Conservation (phyloP, 2,329 filamentous ascomycete genomes). For the Stenocarpella maydis region DNA sequence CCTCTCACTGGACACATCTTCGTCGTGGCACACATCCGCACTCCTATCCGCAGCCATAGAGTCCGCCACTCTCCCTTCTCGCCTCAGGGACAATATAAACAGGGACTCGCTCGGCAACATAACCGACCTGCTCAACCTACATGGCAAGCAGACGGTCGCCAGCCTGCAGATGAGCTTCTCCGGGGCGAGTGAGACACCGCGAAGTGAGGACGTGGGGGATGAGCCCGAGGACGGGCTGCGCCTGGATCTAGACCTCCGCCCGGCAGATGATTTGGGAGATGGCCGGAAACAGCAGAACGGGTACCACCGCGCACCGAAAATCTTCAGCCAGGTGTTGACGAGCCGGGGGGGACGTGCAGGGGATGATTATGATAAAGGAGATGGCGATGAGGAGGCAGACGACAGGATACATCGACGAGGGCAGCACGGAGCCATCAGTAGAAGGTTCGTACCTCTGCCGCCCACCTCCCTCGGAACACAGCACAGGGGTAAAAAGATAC, state of each 20-base stretch:
- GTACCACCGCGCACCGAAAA: slow-evolving; percentile 38
- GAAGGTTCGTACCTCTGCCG: slow-evolving; percentile 27
- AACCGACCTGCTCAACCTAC: slow-evolving; percentile 73
- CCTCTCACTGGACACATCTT: slow-evolving; percentile 67
- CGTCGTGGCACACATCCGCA: slow-evolving; percentile 82
- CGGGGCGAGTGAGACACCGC: slow-evolving; percentile 43
- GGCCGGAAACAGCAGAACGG: slow-evolving; percentile 36
- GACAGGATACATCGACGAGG: slow-evolving; percentile 37
- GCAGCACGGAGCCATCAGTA: slow-evolving; percentile 42
- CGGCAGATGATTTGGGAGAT: slow-evolving; percentile 48
- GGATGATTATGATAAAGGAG: slow-evolving; percentile 38
- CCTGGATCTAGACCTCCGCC: slow-evolving; percentile 52
- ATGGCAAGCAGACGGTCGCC: slow-evolving; percentile 82
- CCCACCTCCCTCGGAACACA: too few species aligned
- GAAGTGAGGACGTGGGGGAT: slow-evolving; percentile 38
- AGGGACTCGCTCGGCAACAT: slow-evolving; percentile 67
- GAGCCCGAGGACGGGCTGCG: slow-evolving; percentile 40
- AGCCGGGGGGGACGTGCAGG: slow-evolving; percentile 44
- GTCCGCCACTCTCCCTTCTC: slow-evolving; percentile 77
- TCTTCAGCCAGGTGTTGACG: slow-evolving; percentile 54
- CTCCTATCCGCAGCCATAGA: slow-evolving; percentile 81
- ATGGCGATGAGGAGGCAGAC: slow-evolving; percentile 41
- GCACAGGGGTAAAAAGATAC: slow-evolving; percentile 24
- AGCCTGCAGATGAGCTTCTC: slow-evolving; percentile 74
- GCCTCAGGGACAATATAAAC: slow-evolving; percentile 62